Percentiles rank a stretch among this genome's conserved stretches.
These are phyloP conservation scores for Pseudocercospora vitis DNA, from an alignment of 2,329 filamentous ascomycete species.

Conservation along the genomic window DNA sequence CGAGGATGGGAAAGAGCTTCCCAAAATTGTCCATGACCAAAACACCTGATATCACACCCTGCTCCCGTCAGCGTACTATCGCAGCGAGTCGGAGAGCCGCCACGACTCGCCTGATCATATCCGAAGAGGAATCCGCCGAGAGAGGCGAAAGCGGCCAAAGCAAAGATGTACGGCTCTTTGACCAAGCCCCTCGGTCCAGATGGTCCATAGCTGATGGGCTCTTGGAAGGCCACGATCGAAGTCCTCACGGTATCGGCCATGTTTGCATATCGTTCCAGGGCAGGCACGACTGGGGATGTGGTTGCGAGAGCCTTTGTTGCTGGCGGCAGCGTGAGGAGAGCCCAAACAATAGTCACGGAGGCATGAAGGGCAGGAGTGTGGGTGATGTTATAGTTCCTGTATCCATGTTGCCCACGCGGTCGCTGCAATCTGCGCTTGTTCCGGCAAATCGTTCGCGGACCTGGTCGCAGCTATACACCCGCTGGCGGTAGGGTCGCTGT, in stretches of 20 bases:
- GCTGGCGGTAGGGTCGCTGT: constrained; percentile 1
- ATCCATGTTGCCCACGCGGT: not conserved
- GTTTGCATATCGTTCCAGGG: not conserved
- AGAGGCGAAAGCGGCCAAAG: not conserved
- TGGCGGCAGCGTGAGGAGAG: too few relatives aligned
- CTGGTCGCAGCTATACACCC: not conserved
- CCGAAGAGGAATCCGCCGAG: not conserved
- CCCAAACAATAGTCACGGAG: too few relatives aligned
- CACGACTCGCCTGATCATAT: constrained; percentile 3
- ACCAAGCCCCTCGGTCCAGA: not conserved
- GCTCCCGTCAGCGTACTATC: not conserved
- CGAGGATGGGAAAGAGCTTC: not conserved
- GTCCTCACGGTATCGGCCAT: not conserved
- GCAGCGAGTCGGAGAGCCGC: too few relatives aligned
- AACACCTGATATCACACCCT: not conserved
- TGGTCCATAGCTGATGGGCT: not conserved
- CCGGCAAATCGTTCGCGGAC: not conserved
- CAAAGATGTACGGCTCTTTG: constrained; percentile 6
- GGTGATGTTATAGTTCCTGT: not conserved
- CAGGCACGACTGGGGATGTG: not conserved
- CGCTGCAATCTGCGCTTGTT: not conserved
- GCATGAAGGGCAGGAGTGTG: not conserved
- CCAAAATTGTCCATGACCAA: constrained; percentile 4
- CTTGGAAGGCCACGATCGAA: not conserved
- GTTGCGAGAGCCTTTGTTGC: too few relatives aligned